Percentiles rank a stretch among this genome's conserved stretches.
Conservation (phyloP, 352 stramenopile genomes). For the Globisporangium splendens region DNA sequence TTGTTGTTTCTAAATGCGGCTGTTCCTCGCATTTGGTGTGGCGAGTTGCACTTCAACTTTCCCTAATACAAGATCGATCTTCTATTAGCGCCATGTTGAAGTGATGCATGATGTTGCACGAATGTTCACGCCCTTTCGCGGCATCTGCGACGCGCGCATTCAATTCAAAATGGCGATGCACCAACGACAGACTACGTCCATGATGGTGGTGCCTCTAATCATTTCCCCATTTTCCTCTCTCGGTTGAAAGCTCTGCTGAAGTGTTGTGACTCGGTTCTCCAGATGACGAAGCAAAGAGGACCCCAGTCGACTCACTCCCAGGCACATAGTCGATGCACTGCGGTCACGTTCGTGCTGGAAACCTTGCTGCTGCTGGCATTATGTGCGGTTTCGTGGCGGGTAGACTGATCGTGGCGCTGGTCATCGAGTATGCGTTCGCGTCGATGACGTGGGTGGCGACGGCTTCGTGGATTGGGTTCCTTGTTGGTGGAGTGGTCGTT, state of each 20-base stretch:
- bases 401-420: slow-evolving; percentile 51
- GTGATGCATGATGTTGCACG: background rate
- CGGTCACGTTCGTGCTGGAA: background rate
- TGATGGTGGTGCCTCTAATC: too few species aligned
- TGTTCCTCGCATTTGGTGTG: background rate
- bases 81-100: background rate
- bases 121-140: background rate
- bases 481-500: slow-evolving; percentile 30
- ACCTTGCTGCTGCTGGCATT: background rate
- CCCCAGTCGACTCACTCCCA: too few species aligned
- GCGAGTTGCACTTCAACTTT: background rate
- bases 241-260: too few species aligned
- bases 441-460: slow-evolving; percentile 43
- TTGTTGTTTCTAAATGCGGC: too few species aligned
- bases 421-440: slow-evolving; percentile 54
- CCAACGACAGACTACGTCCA: too few species aligned
- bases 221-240: too few species aligned
- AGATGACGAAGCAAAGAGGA: too few species aligned
- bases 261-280: too few species aligned
- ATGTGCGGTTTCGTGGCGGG: slow-evolving; percentile 61
- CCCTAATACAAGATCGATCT: background rate
- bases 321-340: background rate
- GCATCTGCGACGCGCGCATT: too few species aligned
- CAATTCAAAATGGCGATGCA: too few species aligned
- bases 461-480: slow-evolving; percentile 58